Percentiles rank a stretch among this genome's conserved stretches.
phyloP scores from a whole-genome alignment of 345 rosid genomes.

The Barbarea vulgaris region DNA sequence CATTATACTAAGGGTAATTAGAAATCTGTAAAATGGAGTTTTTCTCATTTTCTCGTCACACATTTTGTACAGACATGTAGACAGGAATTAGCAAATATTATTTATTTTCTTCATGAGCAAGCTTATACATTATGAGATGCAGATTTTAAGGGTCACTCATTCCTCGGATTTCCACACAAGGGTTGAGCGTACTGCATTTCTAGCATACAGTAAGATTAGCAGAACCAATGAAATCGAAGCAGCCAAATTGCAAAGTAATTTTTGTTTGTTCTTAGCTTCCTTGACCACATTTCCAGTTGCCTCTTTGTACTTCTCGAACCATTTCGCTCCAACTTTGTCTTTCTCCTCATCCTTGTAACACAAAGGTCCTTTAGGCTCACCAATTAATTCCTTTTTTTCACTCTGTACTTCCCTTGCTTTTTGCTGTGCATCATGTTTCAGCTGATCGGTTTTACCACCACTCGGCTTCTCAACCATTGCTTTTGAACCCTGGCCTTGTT shows the following conservation, averaged over 20 bases:
- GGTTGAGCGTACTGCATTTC: slow-evolving; percentile 41
- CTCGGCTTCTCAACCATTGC: slow-evolving; percentile 19
- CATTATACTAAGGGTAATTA: slow-evolving; percentile 3
- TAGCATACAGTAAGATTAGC: slow-evolving; percentile 39
- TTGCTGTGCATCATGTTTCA: slow-evolving; percentile 29
- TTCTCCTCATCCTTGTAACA: slow-evolving; percentile 37
- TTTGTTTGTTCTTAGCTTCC: slow-evolving; percentile 43
- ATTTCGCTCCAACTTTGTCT: slow-evolving; percentile 36
- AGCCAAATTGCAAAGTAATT: slow-evolving; percentile 42
- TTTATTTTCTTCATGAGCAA: slow-evolving; percentile 21
- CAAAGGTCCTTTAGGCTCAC: slow-evolving; percentile 34
- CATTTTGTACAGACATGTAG: not conserved
- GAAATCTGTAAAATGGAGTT: slow-evolving; percentile 6
- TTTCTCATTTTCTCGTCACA: slow-evolving; percentile 11
- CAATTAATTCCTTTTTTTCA: not conserved
- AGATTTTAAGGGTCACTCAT: slow-evolving; percentile 17
- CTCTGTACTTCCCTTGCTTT: slow-evolving; percentile 22
- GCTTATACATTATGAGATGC: slow-evolving; percentile 26
- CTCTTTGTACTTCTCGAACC: slow-evolving; percentile 42
- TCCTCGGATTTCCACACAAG: slow-evolving; percentile 33
- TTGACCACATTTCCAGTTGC: slow-evolving; percentile 41
- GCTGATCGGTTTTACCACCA: slow-evolving; percentile 30
- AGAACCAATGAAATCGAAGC: slow-evolving; percentile 40
- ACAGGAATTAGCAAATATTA: slow-evolving; percentile 18
- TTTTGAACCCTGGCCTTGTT: slow-evolving; percentile 26